Evolutionary conservation across 352 stramenopile genomes (phyloP), one percentile per base, ranked within the genome.

Genomic region (Phytophthora hibernalis): DNA sequence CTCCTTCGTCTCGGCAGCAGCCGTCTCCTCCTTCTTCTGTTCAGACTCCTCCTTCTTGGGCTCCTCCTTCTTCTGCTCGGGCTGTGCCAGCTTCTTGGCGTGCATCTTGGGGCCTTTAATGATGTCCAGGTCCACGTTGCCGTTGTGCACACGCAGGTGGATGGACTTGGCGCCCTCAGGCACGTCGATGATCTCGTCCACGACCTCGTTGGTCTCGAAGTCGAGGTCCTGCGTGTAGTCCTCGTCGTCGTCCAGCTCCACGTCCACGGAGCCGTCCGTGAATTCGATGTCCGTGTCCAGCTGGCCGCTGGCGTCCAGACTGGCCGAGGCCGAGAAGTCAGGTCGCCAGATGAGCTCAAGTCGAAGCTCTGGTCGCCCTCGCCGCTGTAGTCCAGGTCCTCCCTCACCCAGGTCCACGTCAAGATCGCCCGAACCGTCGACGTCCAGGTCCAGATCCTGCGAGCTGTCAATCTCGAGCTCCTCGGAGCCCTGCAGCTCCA

Each of bases 171-270:
- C 80, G 5, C 74, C 76, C 24, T 66, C 45, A 4, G 75, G 77
- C 24, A 86, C 58, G n/a, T 88, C 80, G 31, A 88, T 85, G 43
- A 68, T 42, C 61, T 86, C 70, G 22, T 85, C 73, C 16, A 85
- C 53, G 8, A 69, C 44, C 47, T 85, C 69, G 50, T 80, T 52
- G 3, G 72, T 54, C 6, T 70, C 56, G 16, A 85, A 71, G 24
- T 86, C 77, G n/a, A 88, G 59, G 21, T 80, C 77, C 73, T 83
- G 70, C 40, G 55, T 74, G 56, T 76, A 85, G 51, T 84, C 77
- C 59, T 88, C 76, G 26, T 72, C 73, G 56, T 85, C 71, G 20
- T 72, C 63, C 21, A 84, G 67, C 15, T 83, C 76, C 37, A 86
- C 18, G 47, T 81, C 71, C 38, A 82, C 67, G 3, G 48, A 65